A percentile compares a stretch with the other conserved stretches of the same genome.
These are phyloP conservation scores for Calocybe indica DNA, from an alignment of 768 basidiomycete genomes.

Conservation along the genomic window DNA sequence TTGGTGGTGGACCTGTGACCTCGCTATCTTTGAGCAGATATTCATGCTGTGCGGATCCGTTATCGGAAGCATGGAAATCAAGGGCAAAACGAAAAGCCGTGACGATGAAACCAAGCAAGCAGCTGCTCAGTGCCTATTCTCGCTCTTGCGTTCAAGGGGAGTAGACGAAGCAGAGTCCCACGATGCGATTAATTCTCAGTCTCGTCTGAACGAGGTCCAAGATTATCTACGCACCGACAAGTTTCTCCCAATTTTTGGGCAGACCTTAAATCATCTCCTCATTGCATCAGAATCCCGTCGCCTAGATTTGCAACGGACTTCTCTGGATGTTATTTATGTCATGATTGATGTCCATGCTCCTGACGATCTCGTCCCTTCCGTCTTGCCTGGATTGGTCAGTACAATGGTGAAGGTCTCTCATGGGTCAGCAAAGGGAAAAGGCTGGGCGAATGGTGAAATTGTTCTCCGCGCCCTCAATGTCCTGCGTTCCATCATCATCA, in stretches of 20 bases:
- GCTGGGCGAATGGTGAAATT: conserved; percentile 69
- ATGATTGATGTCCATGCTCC: conserved; percentile 56
- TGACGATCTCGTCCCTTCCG: conserved; percentile 47
- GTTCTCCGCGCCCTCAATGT: conserved; percentile 54
- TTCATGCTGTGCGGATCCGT: conserved; percentile 71
- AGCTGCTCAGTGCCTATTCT: conserved; percentile 59
- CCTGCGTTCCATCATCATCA: conserved; percentile 48
- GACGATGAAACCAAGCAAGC: conserved; percentile 83
- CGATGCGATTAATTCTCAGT: conserved; percentile 12
- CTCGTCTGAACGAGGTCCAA: conserved; percentile 30
- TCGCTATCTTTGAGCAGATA: conserved; percentile 76
- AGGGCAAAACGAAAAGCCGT: conserved; percentile 59
- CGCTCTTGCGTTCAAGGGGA: conserved; percentile 52
- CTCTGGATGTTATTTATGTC: conserved; percentile 51
- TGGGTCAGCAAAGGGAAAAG: conserved; percentile 44
- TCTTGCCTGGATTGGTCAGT: conserved; percentile 84
- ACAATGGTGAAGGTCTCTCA: conserved; percentile 67
- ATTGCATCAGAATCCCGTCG: conserved; percentile 48
- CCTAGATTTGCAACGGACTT: conserved; percentile 54
- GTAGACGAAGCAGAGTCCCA: conserved; percentile 29
- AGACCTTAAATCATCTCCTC: conserved; percentile 74
- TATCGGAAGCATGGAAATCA: conserved; percentile 58
- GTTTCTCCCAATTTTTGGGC: conserved; percentile 77
- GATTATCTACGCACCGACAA: conserved; percentile 37
- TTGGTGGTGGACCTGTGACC: conserved; percentile 86